Conservation (phyloP, 768 basidiomycete genomes). For the Serendipita sp. region DNA sequence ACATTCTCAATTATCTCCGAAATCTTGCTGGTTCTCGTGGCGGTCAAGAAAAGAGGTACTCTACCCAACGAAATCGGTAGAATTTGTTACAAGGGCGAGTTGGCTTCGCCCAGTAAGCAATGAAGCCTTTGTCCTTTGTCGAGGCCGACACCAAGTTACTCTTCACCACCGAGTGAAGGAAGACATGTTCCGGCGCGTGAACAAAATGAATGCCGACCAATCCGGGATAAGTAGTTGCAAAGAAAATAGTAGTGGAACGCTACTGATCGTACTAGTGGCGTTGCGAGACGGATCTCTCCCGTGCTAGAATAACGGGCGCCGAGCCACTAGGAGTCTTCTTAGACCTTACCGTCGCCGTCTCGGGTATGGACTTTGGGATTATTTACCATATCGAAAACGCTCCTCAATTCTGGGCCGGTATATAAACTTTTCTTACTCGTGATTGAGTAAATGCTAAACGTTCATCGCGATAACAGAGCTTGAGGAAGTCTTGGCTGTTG, state of each 20-base stretch:
- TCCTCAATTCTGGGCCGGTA: constrained; percentile 84
- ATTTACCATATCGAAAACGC: constrained; percentile 68
- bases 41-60: too few species aligned
- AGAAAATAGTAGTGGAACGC: background rate
- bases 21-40: too few species aligned
- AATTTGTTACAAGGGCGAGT: too few species aligned
- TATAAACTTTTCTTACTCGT: constrained; percentile 16
- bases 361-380: constrained; percentile 35
- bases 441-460: constrained; percentile 9
- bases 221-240: background rate
- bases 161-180: too few species aligned
- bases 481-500: constrained; percentile 61
- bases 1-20: too few species aligned
- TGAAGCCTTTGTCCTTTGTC: too few species aligned
- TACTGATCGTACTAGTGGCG: background rate
- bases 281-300: too few species aligned
- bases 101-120: too few species aligned
- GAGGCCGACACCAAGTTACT: too few species aligned
- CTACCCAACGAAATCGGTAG: too few species aligned
- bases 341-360: background rate
- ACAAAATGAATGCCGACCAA: background rate
- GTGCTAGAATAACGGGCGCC: background rate
- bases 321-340: background rate
- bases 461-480: constrained; percentile 40
- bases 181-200: too few species aligned